Evolutionary conservation across 331 rosid genomes (phyloP), one percentile per base, ranked within the genome.

Genomic region (Rosa hybrid): DNA sequence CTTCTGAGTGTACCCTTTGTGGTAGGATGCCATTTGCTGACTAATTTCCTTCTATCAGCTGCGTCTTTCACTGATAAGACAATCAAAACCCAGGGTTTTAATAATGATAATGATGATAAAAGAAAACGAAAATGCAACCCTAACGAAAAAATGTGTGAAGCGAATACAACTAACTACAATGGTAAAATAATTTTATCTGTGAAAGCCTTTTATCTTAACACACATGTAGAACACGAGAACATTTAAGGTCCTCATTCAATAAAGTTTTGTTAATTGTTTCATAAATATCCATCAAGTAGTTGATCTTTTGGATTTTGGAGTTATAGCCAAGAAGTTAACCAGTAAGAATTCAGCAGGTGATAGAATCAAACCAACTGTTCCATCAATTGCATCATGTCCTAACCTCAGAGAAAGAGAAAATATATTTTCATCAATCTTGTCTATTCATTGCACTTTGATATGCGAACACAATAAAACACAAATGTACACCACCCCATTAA

Each of bases 1-100:
- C 98, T 90, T 78, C 82, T 82, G 57, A 94, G 98, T 3, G 98
- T 94, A 27, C 98, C 97, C 87, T 90, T 94, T 62, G 96, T 90
- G 38, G 98, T 94, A 51, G 98, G 97, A 84, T 94, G 98, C 98
- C 98, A 94, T 90, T 94, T 94, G 87, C 92, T 94, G 68, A 87
- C 95, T 68, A 84, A 56, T 81, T 91, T 94, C 72, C 88, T 87
- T 87, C 83, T 84, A 42, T 87, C 91, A 68, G 78, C 87, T 80
- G 57, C 91, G 62, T 86, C 96, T 82, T 90, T 87, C 12, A 75
- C 98, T 95, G 91, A 60, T 59, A 77, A 85, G 44, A 71, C 39
- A 82, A 76, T 69, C 59, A 67, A 18, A 17, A 25, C 45, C 27
- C 60, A 10, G 12, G 71, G 46, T 44, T 27, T 42, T 5, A 59